Evolutionary conservation across 2,329 filamentous ascomycete species (phyloP), one percentile per base, ranked within the genome.

Genomic region (Endoconidiophora polonica): DNA sequence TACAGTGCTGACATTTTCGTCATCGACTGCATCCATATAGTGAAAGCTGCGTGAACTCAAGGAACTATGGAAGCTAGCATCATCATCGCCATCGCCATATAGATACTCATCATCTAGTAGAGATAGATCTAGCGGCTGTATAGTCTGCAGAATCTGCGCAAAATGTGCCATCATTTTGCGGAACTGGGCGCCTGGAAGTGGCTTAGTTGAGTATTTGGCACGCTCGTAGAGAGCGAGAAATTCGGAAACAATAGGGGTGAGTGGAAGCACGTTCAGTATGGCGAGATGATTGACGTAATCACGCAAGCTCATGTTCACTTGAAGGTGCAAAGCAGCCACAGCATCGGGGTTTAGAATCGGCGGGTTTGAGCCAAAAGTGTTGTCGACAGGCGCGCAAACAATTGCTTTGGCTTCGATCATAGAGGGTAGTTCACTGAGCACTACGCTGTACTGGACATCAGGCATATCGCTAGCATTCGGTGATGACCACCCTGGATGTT

Each of bases 351-450:
- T 81, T 5, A 43, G 20, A 71, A 59, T 6, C 42, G 46, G 46
- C 18, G 40, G 10, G 33, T 16, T 18, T 5, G 40, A 44, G 16
- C 16, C 48, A 6, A 36, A 46, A 36, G 26, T 36, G 39, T 22
- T 44, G 20, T 46, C 50, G 4, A 40, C 68, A 26, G 81, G 86
- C 0, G 83, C 86, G 37, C 94, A 73, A 0, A 85, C 87, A n/a
- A 95, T 77, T 1, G 87, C 90, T 62, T 90, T 90, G 7, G 86
- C 90, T 67, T 96, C 90, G 55, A 96, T 84, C 24, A 96, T 72
- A 60, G 93, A 82, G 1, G 88, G 86, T 22, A 98, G 71, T 63
- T 96, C 90, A 37, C 75, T 72, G 16, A 95, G 71, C 22, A 98
- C 86, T 2, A 79, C 78, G 57, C 72, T 74, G 63, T 94, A 96